Conservation (phyloP, 2,329 filamentous ascomycete genomes). For the Tympanopsis confertula region DNA sequence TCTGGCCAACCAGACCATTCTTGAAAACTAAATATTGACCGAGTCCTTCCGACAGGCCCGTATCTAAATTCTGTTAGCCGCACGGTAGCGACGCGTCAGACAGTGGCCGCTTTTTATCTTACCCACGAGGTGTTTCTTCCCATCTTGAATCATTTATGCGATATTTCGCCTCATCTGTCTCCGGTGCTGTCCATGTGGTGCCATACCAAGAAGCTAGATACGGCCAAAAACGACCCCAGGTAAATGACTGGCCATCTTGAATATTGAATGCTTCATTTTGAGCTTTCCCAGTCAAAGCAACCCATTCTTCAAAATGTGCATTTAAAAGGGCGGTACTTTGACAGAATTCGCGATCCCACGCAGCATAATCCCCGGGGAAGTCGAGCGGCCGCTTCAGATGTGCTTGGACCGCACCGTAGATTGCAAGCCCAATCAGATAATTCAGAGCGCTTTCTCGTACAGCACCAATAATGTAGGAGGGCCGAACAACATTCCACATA, state of each 20-base stretch:
- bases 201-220: slow-evolving; percentile 31
- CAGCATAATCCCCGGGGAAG: slow-evolving; percentile 27
- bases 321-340: slow-evolving; percentile 32
- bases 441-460: slow-evolving; percentile 38
- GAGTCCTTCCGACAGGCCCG: slow-evolving; percentile 24
- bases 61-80: too few relatives aligned
- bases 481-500: slow-evolving; percentile 32
- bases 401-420: slow-evolving; percentile 34
- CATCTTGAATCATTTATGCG: too few relatives aligned
- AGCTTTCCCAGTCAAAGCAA: slow-evolving; percentile 25
- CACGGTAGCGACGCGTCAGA: too few relatives aligned
- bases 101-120: too few relatives aligned
- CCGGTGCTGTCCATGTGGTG: slow-evolving; percentile 20
- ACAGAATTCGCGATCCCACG: slow-evolving; percentile 29
- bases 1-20: slow-evolving; percentile 30
- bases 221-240: slow-evolving; percentile 34
- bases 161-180: slow-evolving; percentile 6
- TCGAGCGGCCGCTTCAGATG: slow-evolving; percentile 24
- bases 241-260: slow-evolving; percentile 28
- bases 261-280: slow-evolving; percentile 35
- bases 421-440: slow-evolving; percentile 29
- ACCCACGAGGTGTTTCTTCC: slow-evolving; percentile 19
- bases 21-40: slow-evolving; percentile 24
- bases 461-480: slow-evolving; percentile 33
- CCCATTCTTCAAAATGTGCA: slow-evolving; percentile 37